A percentile compares a stretch with the other conserved stretches of the same genome.
Conservation (phyloP, 352 stramenopile genomes). For the Phytophthora pluvialis region DNA sequence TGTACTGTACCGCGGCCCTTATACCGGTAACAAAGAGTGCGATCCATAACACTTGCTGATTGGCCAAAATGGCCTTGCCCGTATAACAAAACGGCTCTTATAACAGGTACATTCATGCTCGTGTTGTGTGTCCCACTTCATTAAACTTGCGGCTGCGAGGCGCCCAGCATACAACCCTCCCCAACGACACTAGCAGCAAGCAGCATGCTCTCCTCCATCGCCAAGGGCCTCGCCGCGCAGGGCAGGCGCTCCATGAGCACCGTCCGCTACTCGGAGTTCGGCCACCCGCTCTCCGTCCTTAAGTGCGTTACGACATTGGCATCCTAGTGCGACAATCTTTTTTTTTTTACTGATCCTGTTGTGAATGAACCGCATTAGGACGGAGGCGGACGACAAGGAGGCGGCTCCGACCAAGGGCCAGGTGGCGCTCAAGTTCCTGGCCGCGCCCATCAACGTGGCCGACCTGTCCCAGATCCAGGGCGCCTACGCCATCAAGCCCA, state of each 20-base stretch:
- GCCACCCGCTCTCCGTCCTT: slow-evolving; percentile 71
- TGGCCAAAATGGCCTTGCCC: too few relatives aligned
- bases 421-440: slow-evolving; percentile 90
- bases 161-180: not conserved
- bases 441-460: slow-evolving; percentile 88
- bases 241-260: slow-evolving; percentile 75
- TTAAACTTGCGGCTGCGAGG: slow-evolving; percentile 15
- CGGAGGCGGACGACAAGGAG: slow-evolving; percentile 72
- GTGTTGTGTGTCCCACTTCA: slow-evolving; percentile 1
- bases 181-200: not conserved
- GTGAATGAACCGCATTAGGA: slow-evolving; percentile 37
- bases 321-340: not conserved
- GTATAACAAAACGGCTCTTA: too few relatives aligned
- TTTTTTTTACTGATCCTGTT: slow-evolving; percentile 7
- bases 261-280: slow-evolving; percentile 76
- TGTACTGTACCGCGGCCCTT: too few relatives aligned
- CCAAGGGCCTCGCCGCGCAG: slow-evolving; percentile 57
- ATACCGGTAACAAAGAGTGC: too few relatives aligned
- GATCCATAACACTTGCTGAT: too few relatives aligned
- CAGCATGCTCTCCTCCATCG: slow-evolving; percentile 66
- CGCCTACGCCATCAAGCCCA: slow-evolving; percentile 78
- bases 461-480: slow-evolving; percentile 91
- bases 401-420: slow-evolving; percentile 54
- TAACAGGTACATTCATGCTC: too few relatives aligned
- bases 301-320: slow-evolving; percentile 37